A percentile compares a stretch with the other conserved stretches of the same genome.
phyloP scores from a whole-genome alignment of 2,329 filamentous ascomycete genomes.

The Ceratocystis smalleyi region DNA sequence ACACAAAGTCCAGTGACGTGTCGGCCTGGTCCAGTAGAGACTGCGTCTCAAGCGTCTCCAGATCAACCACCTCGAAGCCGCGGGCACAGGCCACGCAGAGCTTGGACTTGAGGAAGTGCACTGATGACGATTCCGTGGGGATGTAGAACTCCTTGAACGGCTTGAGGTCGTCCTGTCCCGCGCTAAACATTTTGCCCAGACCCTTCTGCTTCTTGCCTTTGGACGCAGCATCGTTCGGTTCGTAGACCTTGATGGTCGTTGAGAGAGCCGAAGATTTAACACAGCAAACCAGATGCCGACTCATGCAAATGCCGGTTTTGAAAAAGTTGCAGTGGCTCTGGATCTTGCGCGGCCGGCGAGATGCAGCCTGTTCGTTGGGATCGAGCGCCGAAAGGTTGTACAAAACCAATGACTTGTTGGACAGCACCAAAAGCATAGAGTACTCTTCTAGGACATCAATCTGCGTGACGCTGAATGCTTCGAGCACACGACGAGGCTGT shows the following conservation, averaged over 20 bases:
- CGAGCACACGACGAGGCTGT: conserved; percentile 67
- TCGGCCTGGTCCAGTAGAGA: conserved; percentile 93
- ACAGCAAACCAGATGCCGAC: conserved; percentile 85
- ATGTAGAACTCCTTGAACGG: conserved; percentile 99
- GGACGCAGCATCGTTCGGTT: conserved; percentile 86
- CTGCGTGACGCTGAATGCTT: conserved; percentile 77
- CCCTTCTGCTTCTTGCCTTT: conserved; percentile 94
- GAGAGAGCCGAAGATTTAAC: conserved; percentile 89
- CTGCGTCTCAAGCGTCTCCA: conserved; percentile 96
- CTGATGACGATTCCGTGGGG: conserved; percentile 91
- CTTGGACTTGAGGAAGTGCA: conserved; percentile 93
- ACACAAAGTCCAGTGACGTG: conserved; percentile 93
- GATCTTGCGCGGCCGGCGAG: conserved; percentile 86
- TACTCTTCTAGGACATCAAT: conserved; percentile 95
- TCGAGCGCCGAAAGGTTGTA: conserved; percentile 80
- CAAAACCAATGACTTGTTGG: conserved; percentile 83
- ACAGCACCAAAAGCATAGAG: conserved; percentile 73
- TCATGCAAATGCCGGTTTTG: conserved; percentile 88
- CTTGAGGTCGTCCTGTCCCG: conserved; percentile 83
- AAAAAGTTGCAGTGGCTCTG: conserved; percentile 97
- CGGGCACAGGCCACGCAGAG: conserved; percentile 89
- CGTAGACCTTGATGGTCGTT: conserved; percentile 97
- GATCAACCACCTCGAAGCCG: conserved; percentile 90
- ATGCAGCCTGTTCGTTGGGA: conserved; percentile 61
- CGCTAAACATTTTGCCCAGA: conserved; percentile 87